These are phyloP conservation scores for Lactarius sp. DNA, from an alignment of 768 basidiomycete genomes.

Conservation along the genomic window DNA sequence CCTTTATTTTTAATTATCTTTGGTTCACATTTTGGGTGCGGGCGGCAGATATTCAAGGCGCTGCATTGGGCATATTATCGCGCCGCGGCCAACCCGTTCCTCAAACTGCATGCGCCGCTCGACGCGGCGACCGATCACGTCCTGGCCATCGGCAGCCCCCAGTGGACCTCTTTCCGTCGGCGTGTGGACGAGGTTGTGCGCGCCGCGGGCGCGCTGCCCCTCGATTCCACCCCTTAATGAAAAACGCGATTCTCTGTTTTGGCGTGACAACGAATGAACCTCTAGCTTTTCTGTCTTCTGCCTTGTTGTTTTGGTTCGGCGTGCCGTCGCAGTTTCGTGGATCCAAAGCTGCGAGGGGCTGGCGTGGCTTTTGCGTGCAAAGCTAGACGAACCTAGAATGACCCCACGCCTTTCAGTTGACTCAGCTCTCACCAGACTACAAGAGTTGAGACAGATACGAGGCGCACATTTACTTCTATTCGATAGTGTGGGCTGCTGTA, in stretches of 20 bases:
- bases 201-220: slow-evolving; percentile 43
- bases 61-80: slow-evolving; percentile 84
- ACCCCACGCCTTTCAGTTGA: slow-evolving; percentile 68
- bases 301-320: slow-evolving; percentile 10
- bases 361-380: slow-evolving; percentile 11
- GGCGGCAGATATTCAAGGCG: slow-evolving; percentile 73
- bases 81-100: slow-evolving; percentile 82
- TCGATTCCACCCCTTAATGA: slow-evolving; percentile 14
- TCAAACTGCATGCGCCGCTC: slow-evolving; percentile 51
- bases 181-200: slow-evolving; percentile 73
- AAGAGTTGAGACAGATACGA: slow-evolving; percentile 92
- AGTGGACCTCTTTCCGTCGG: slow-evolving; percentile 64
- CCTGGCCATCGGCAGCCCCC: slow-evolving; percentile 54
- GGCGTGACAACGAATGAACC: background rate
- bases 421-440: slow-evolving; percentile 63
- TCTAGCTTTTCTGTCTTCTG: background rate
- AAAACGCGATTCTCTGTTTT: slow-evolving; percentile 17
- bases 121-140: slow-evolving; percentile 32
- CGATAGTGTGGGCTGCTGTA: background rate
- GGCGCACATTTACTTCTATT: slow-evolving; percentile 40
- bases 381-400: slow-evolving; percentile 47
- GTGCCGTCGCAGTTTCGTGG: slow-evolving; percentile 11
- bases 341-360: slow-evolving; percentile 13
- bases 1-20: too few species aligned
- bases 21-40: too few species aligned